Base-by-base conservation (phyloP, 1,284 basidiomycete species). In the Naganishia cerealis region DNA sequence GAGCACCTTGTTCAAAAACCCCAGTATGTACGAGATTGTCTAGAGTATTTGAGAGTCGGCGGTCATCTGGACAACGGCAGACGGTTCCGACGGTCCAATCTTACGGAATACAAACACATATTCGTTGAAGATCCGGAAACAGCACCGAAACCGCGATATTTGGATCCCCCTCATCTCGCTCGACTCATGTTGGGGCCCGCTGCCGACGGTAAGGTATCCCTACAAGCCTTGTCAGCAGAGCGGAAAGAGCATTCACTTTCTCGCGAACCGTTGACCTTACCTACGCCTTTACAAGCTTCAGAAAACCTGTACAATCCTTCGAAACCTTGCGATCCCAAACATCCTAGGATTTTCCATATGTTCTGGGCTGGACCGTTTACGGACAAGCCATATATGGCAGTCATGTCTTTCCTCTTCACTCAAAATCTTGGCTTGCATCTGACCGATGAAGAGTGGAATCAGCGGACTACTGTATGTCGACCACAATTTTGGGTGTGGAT, bases 401-500 rank as follows among this genome's bases (percentile, higher is more conserved):
- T 90, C 66, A 82, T 89, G 48, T 90, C 89, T 36, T 92, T 90
- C 82, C 83, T 92, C 12, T 91, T 86, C 79, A 90, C 89, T 21
- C 90, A 92, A 75, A 90, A 90, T 74, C 85, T 88, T n/a, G 88
- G 87, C 3, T 82, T 92, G 21, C 76, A 76, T 21, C 42, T 62
- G 15, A 48, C 62, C 43, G 54, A 57, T 26, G 53, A 63, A 38
- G 62, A 61, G 21, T 50, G 57, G 62, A 57, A 46, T 36, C 80
- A 81, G 68, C 66, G 74, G 0, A 74, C 79, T 13, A 76, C 79
- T 9, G 80, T 85, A 3, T 92, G 90, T 75, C 83, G 88, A 59
- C 88, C 90, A 0, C 86, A 90, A 73, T 87, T 93, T 74, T 92
- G 90, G 90, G 81, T 92, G 65, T 93, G 91, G 91, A 91, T 93